Evolutionary conservation across 1,284 basidiomycete genomes (phyloP).

Genomic region (Fomes fomentarius): DNA sequence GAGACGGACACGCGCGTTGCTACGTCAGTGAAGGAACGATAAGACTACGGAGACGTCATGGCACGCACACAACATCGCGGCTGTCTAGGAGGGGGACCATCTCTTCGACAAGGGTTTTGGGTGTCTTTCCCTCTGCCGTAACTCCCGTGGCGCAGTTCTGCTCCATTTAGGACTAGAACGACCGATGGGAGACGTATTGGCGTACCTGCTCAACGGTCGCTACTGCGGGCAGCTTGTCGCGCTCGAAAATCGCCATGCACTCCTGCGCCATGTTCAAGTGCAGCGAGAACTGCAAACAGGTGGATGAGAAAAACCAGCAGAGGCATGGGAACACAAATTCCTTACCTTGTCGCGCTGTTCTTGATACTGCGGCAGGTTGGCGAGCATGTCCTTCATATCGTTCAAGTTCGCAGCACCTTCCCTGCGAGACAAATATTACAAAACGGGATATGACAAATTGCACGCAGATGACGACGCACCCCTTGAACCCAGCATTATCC

Average conservation of each 20-base stretch:
- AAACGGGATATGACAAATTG: background rate
- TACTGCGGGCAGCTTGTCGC: constrained; percentile 82
- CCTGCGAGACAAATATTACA: constrained; percentile 38
- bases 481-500: constrained; percentile 91
- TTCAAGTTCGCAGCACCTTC: constrained; percentile 88
- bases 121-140: constrained; percentile 87
- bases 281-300: constrained; percentile 76
- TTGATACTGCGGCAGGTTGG: constrained; percentile 93
- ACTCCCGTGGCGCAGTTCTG: constrained; percentile 91
- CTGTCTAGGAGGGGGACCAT: constrained; percentile 97
- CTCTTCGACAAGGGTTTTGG: constrained; percentile 94
- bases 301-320: background rate
- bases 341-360: constrained; percentile 92
- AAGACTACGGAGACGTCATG: background rate
- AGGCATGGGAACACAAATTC: background rate
- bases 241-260: constrained; percentile 94
- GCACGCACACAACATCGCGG: constrained; percentile 73
- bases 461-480: constrained; percentile 48
- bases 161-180: background rate
- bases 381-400: constrained; percentile 99
- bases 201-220: constrained; percentile 92
- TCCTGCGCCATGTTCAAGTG: constrained; percentile 98
- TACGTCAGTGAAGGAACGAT: constrained; percentile 15
- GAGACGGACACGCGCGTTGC: constrained; percentile 1
- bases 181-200: background rate